Evolutionary conservation across 257 asterid genomes (phyloP), one percentile per base, ranked within the genome.

Genomic region (Oldenlandia corymbosa): DNA sequence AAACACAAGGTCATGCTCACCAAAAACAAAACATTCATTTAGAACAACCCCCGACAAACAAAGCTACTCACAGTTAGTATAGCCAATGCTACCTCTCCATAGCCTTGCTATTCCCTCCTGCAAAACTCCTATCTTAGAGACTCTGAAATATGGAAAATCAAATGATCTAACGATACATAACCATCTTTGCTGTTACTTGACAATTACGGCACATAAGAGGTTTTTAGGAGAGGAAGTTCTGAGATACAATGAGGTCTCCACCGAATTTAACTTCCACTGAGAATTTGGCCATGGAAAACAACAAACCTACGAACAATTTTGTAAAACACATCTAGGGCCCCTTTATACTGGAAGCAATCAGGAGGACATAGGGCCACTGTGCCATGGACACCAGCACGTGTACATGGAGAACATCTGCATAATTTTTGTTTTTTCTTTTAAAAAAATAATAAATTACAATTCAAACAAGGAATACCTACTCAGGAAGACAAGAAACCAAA

Each of bases 11-110:
- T 56, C 26, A n/a, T n/a, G n/a, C n/a, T n/a, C n/a, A n/a, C n/a
- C 12, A 18, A 37, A 17, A 59, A 57, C 10, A 1, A 2, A 39
- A 9, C 6, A 7, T 32, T 47, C n/a, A 55, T 1, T 24, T 11
- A 39, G 64, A 64, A 60, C n/a, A n/a, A n/a, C n/a, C n/a, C n/a
- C 50, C 28, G 26, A 65, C 14, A 5, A 27, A 28, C 30, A 26
- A 62, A 59, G 59, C 32, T 64, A 80, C 96, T 75, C 79, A 91
- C 98, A 55, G 96, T 91, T 62, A 96, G 98, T 18, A 91, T 71
- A 55, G 98, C 96, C 68, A 88, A 82, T 31, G 96, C 95, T 75
- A 91, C 98, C 98, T 84, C 98, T 85, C 98, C 98, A 91, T 8
- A 91, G 94, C 71, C 86, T 89, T 41, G 87, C 74, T 71, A 91